Evolutionary conservation across 2,329 filamentous ascomycete genomes (phyloP), one percentile per base, ranked within the genome.

Genomic region (Acrocalymma vagum): DNA sequence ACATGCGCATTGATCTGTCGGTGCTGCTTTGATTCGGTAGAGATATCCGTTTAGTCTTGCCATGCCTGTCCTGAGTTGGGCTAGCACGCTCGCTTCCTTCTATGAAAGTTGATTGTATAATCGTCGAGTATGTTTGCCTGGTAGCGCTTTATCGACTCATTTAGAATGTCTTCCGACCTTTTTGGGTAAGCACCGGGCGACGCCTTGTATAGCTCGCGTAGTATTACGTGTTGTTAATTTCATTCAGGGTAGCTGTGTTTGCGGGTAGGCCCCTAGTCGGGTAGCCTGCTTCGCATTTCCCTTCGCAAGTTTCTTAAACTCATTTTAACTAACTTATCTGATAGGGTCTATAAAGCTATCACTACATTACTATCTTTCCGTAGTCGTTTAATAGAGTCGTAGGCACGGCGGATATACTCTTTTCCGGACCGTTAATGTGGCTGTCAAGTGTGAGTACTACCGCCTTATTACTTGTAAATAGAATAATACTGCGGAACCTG

Each of bases 271-370:
- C 15, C 28, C 36, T 18, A 14, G 42, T 30, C 42, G 38, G 6
- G 24, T 44, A 30, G 24, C 22, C 15, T 11, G 16, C 35, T 44
- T 44, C 29, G 35, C 41, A 29, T 44, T 31, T 21, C 28, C 24
- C 35, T 44, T 44, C 14, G 41, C 35, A 20, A 39, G 34, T 14
- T 26, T 17, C 35, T 32, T 32, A 33, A 41, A 38, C 29, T 46
- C 32, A 29, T 33, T 33, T 29, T 41, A n/a, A n/a, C n/a, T n/a
- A n/a, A n/a, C 42, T 46, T 46, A 23, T 37, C 42, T 46, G 33
- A 24, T 26, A 20, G 38, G 42, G 29, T 37, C 42, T 28, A 46
- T 30, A 41, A 32, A 18, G 25, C 31, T 45, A 33, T 41, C 33
- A 42, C 38, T 11, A 21, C 33, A 13, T 46, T 42, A n/a, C 42